Evolutionary conservation across 2,329 filamentous ascomycete genomes (phyloP).

Genomic region (Trichoderma harzianum): DNA sequence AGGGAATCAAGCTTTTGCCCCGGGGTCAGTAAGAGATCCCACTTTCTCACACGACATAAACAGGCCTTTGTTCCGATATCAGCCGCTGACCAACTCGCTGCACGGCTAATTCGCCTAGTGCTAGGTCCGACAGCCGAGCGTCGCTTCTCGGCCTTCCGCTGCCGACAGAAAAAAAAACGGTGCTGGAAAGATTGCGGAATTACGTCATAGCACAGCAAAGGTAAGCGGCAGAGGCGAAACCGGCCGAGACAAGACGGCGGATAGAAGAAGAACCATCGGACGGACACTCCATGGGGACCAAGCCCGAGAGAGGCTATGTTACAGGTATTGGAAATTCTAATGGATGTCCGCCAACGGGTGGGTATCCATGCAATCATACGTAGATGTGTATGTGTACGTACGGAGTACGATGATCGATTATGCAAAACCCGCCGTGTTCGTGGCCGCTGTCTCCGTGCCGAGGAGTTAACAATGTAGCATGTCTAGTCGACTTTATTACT

Average conservation of each 20-base stretch:
- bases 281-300: constrained; percentile 8
- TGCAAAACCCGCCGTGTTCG: not conserved
- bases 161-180: not conserved
- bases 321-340: constrained; percentile 2
- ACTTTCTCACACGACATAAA: not conserved
- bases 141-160: not conserved
- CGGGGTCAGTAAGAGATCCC: not conserved
- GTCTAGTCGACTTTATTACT: not conserved
- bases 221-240: not conserved
- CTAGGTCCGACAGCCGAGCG: not conserved
- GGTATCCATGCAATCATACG: not conserved
- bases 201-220: constrained; percentile 4
- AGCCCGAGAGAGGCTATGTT: not conserved
- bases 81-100: not conserved
- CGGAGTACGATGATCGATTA: not conserved
- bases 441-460: not conserved
- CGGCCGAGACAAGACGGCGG: not conserved
- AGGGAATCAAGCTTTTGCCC: not conserved
- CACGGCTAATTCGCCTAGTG: not conserved
- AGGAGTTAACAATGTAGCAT: not conserved
- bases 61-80: not conserved
- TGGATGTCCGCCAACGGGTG: not conserved
- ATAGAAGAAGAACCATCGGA: not conserved
- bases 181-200: not conserved
- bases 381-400: not conserved